These are phyloP conservation scores for Candida oleophila DNA, from an alignment of 805 yeast species.

Conservation along the genomic window DNA sequence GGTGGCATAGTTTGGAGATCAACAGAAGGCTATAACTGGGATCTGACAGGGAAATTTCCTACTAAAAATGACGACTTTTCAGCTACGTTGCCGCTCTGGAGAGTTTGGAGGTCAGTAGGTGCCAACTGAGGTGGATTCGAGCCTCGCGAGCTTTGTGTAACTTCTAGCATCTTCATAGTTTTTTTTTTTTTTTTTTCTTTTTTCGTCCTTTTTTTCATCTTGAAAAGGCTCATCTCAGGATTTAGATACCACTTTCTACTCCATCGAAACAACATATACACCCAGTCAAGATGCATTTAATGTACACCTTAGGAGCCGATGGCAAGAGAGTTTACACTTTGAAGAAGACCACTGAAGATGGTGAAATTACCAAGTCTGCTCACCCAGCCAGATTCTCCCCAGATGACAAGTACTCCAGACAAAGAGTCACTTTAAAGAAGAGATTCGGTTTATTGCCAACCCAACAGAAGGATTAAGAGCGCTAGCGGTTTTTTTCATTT, in stretches of 20 bases:
- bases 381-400: slow-evolving; percentile 99
- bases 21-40: neutral
- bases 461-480: slow-evolving; percentile 42
- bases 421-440: slow-evolving; percentile 96
- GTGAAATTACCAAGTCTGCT: slow-evolving; percentile 97
- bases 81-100: neutral
- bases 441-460: slow-evolving; percentile 88
- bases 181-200: slow-evolving; percentile 1
- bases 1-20: slow-evolving; percentile 24
- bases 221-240: neutral
- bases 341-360: slow-evolving; percentile 73
- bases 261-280: neutral
- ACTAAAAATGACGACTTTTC: neutral
- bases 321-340: slow-evolving; percentile 96
- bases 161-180: neutral
- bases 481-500: no score
- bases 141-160: neutral
- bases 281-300: slow-evolving; percentile 78
- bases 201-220: neutral
- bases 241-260: neutral
- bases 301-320: slow-evolving; percentile 93
- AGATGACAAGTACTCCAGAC: slow-evolving; percentile 98
- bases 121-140: neutral
- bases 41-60: neutral
- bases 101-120: neutral